phyloP scores from a whole-genome alignment of 2,329 filamentous ascomycete species.

The Sordariomycetes sp. region DNA sequence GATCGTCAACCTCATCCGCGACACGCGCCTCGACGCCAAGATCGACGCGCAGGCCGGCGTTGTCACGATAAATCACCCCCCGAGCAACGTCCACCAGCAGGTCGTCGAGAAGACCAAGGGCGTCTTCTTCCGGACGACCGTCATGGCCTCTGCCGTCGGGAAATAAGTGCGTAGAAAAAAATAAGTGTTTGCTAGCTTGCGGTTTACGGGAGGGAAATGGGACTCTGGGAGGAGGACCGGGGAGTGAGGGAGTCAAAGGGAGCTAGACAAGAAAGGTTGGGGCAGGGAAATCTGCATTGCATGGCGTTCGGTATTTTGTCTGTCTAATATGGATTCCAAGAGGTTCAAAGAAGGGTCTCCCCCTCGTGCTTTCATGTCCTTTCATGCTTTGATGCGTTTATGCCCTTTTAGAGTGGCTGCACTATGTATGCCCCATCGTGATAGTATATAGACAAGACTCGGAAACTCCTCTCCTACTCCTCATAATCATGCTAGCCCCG shows the following conservation, averaged over 20 bases:
- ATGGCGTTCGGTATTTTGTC: neutral
- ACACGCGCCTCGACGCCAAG: constrained; percentile 95
- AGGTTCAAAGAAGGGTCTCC: neutral
- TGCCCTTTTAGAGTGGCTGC: neutral
- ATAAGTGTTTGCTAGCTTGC: neutral
- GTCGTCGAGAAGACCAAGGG: constrained; percentile 99
- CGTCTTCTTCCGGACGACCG: constrained; percentile 95
- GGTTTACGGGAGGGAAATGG: neutral
- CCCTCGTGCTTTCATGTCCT: constrained; percentile 8
- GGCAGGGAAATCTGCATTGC: neutral
- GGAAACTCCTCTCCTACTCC: too few species aligned
- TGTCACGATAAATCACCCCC: constrained; percentile 98
- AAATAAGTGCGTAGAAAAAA: constrained; percentile 22
- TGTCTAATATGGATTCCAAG: constrained; percentile 1
- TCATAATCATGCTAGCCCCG: neutral
- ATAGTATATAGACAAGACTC: too few species aligned
- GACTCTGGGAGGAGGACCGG: neutral
- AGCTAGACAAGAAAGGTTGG: neutral
- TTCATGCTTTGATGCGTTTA: neutral
- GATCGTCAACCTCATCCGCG: constrained; percentile 98
- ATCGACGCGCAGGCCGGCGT: constrained; percentile 99
- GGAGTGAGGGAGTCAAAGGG: neutral
- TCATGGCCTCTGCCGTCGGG: constrained; percentile 58
- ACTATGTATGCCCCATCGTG: too few species aligned
- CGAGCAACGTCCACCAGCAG: constrained; percentile 96